phyloP scores from a whole-genome alignment of 768 basidiomycete species.

The Pilatotrama ljubarskyi region DNA sequence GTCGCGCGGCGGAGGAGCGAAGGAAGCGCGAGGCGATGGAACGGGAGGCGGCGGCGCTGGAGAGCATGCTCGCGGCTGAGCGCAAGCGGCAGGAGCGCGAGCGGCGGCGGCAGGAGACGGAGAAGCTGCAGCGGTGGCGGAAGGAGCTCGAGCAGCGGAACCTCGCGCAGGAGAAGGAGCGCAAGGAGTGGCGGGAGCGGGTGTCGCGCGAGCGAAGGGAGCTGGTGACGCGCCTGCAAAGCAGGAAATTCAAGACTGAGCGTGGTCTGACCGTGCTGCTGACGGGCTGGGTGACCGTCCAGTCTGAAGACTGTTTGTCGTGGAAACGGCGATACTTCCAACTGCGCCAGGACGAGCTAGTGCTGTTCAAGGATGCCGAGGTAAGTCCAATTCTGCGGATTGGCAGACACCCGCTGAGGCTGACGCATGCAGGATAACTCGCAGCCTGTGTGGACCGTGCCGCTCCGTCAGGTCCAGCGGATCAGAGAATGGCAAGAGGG shows the following conservation, averaged over 20 bases:
- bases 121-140: conserved; percentile 28
- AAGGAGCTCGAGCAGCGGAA: conserved; percentile 21
- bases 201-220: conserved; percentile 21
- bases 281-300: conserved; percentile 35
- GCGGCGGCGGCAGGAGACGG: conserved; percentile 28
- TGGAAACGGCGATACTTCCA: conserved; percentile 37
- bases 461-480: conserved; percentile 23
- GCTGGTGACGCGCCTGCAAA: conserved; percentile 20
- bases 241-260: conserved; percentile 13
- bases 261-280: conserved; percentile 14
- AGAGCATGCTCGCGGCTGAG: conserved; percentile 19
- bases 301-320: conserved; percentile 27
- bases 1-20: conserved; percentile 27
- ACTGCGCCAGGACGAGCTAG: conserved; percentile 26
- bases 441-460: conserved; percentile 24
- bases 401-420: neutral
- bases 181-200: conserved; percentile 24
- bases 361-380: conserved; percentile 33
- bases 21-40: conserved; percentile 26
- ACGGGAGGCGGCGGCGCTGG: conserved; percentile 27
- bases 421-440: conserved; percentile 23
- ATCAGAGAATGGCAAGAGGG: conserved; percentile 33
- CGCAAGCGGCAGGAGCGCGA: conserved; percentile 26
- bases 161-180: conserved; percentile 17
- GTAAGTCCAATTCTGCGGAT: conserved; percentile 18